Evolutionary conservation across 352 stramenopile species (phyloP).

Genomic region (Phytopythium ostracodes): DNA sequence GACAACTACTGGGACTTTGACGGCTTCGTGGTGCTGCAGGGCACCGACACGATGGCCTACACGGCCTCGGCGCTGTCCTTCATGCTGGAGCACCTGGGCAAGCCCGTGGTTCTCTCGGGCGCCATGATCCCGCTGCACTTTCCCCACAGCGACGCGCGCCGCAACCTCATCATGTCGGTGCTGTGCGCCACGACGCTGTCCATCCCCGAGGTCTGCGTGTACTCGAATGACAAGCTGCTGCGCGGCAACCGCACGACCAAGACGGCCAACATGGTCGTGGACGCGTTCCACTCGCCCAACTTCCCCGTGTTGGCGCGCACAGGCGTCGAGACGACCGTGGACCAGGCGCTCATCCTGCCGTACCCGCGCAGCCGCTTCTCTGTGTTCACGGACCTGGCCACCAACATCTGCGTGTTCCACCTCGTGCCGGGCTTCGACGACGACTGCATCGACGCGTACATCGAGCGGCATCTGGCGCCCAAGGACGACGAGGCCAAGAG

Average conservation of each 20-base stretch:
- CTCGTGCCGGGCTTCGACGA: slow-evolving; percentile 87
- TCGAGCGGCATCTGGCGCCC: slow-evolving; percentile 48
- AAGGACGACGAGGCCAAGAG: slow-evolving; percentile 21
- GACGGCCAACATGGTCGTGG: slow-evolving; percentile 92
- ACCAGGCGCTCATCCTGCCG: slow-evolving; percentile 86
- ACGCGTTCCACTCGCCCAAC: slow-evolving; percentile 97
- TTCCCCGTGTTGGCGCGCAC: slow-evolving; percentile 91
- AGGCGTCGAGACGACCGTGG: slow-evolving; percentile 91
- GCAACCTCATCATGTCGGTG: slow-evolving; percentile 96
- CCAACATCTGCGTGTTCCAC: slow-evolving; percentile 91
- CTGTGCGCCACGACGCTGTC: slow-evolving; percentile 75
- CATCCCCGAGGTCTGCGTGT: slow-evolving; percentile 91
- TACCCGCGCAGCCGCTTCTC: slow-evolving; percentile 87
- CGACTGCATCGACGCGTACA: slow-evolving; percentile 82
- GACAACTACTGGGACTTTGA: slow-evolving; percentile 94
- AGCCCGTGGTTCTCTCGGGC: slow-evolving; percentile 94
- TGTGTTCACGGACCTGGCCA: slow-evolving; percentile 90
- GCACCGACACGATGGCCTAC: slow-evolving; percentile 99
- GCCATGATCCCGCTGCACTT: slow-evolving; percentile 95
- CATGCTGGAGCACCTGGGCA: slow-evolving; percentile 97
- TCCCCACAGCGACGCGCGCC: slow-evolving; percentile 94
- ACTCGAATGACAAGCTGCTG: slow-evolving; percentile 95
- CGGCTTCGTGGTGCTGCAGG: slow-evolving; percentile 96
- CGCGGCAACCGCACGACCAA: slow-evolving; percentile 95
- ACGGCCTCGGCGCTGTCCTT: slow-evolving; percentile 93